phyloP scores from a whole-genome alignment of 2,329 filamentous ascomycete species.

The Arachnomyces sp. region DNA sequence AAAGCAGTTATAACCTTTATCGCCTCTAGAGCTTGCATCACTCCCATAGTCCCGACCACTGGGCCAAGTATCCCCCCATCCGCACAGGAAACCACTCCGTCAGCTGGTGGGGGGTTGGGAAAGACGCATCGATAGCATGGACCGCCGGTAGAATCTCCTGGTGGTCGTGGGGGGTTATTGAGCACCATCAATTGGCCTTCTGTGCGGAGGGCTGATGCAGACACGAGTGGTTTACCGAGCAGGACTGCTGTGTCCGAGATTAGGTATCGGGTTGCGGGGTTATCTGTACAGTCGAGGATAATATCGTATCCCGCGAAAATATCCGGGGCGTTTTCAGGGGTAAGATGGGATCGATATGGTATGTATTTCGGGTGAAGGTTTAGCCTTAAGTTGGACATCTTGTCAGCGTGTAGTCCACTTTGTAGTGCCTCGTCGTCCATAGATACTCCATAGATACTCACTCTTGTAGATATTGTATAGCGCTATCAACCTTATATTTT shows the following conservation, averaged over 20 bases:
- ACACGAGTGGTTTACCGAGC: conserved; percentile 69
- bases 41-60: conserved; percentile 87
- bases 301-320: conserved; percentile 68
- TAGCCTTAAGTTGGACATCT: conserved; percentile 41
- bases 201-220: conserved; percentile 77
- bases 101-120: conserved; percentile 73
- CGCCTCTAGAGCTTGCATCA: conserved; percentile 81
- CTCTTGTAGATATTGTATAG: conserved; percentile 51
- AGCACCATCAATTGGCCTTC: conserved; percentile 86
- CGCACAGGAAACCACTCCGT: conserved; percentile 75
- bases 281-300: conserved; percentile 91
- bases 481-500: conserved; percentile 72
- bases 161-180: conserved; percentile 63
- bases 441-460: conserved; percentile 24
- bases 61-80: conserved; percentile 90
- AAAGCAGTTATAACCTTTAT: conserved; percentile 64
- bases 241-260: conserved; percentile 85
- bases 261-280: conserved; percentile 81
- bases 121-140: conserved; percentile 95
- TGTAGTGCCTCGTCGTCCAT: conserved; percentile 8
- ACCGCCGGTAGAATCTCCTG: conserved; percentile 52
- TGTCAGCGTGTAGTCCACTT: background rate
- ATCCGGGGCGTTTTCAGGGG: conserved; percentile 56
- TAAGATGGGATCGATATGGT: conserved; percentile 56
- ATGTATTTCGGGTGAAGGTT: conserved; percentile 64